Base-by-base conservation (phyloP, 306 rosid species). In the Gillenia trifoliata region DNA sequence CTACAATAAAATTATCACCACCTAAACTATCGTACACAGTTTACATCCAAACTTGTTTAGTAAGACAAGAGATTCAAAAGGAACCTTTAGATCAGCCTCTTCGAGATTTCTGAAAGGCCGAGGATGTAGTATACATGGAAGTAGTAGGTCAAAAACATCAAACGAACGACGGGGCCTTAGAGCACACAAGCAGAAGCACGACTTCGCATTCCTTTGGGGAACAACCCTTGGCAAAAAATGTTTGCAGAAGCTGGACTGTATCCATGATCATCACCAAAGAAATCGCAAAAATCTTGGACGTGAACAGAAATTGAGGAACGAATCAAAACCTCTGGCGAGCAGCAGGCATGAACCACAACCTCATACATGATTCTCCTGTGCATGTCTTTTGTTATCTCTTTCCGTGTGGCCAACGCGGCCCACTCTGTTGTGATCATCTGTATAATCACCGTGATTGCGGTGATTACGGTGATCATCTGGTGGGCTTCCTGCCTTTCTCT, bases 401-500 rank as follows among this genome's bases (percentile, higher is more conserved):
- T 89, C 94, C 3, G 79, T 33, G 72, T 89, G 86, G 69, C 90
- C 80, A 68, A 77, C 78, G 45, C 89, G 87, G 41, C 84, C 55
- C 45, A 66, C 84, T 79, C 80, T 77, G 78, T 69, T 80, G 57
- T 85, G 78, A 65, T 85, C 89, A 71, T 89, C 92, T 41, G 47
- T 66, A 38, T 82, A 77, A 75, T 81, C 93, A 49, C 29, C 47
- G 7, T 86, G 92, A 64, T 47, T 84, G 71, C 73, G 85, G 72
- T 83, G 86, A 78, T 85, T 5, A 47, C 52, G 52, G 8, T 47
- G 52, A 59, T 84, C 77, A 59, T 82, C 88, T 28, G 77, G 87
- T n/a, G 95, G 90, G 83, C 86, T 90, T 77, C 80, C 91, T 29
- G 87, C 88, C 86, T 86, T 95, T 75, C 96, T 90, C 91, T 92